Conservation (phyloP, 371 early-diverging fungal species). For the Syncephalastrum contaminatum region DNA sequence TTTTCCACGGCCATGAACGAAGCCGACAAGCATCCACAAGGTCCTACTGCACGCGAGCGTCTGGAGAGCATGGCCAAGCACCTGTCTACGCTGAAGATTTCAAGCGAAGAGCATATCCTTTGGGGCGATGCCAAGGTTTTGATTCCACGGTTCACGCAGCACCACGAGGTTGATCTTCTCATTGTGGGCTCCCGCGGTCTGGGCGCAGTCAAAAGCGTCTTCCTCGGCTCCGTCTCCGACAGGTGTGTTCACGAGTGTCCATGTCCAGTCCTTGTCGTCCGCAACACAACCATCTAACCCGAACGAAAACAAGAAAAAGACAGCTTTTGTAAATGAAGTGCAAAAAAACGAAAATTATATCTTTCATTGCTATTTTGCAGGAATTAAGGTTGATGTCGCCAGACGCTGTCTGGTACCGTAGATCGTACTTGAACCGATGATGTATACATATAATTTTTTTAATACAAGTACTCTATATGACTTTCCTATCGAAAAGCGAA, state of each 20-base stretch:
- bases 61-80: slow-evolving; percentile 32
- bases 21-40: slow-evolving; percentile 23
- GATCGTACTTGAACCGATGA: too few relatives aligned
- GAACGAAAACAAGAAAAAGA: neutral
- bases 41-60: slow-evolving; percentile 28
- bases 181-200: slow-evolving; percentile 52
- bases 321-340: too few relatives aligned
- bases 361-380: too few relatives aligned
- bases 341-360: too few relatives aligned
- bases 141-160: slow-evolving; percentile 42
- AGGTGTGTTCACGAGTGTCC: slow-evolving; percentile 46
- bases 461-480: too few relatives aligned
- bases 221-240: slow-evolving; percentile 53
- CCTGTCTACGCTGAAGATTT: slow-evolving; percentile 27
- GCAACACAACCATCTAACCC: slow-evolving; percentile 44
- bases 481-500: too few relatives aligned
- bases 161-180: slow-evolving; percentile 43
- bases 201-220: slow-evolving; percentile 46
- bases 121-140: slow-evolving; percentile 45
- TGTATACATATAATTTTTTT: too few relatives aligned
- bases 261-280: slow-evolving; percentile 51
- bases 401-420: too few relatives aligned
- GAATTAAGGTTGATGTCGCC: too few relatives aligned
- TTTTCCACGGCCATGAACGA: slow-evolving; percentile 32
- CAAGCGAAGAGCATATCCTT: slow-evolving; percentile 47